These are phyloP conservation scores for Endothia cerciana DNA, from an alignment of 2,329 filamentous ascomycete species.

Conservation along the genomic window DNA sequence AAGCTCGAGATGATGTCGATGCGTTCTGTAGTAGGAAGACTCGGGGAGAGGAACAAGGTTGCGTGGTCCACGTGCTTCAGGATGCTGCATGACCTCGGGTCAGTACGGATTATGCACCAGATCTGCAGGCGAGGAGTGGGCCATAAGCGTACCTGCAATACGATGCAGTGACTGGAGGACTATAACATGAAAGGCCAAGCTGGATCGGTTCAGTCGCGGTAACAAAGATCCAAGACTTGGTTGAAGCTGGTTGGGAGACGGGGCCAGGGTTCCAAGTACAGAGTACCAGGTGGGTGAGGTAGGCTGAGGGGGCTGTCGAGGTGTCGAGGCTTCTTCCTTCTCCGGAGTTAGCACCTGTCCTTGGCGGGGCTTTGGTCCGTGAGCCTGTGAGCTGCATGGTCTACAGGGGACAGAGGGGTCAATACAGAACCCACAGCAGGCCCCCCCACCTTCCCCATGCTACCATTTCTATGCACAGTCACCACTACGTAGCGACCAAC, in stretches of 20 bases:
- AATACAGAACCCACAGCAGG: background rate
- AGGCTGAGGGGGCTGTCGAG: conserved; percentile 15
- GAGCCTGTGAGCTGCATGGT: conserved; percentile 19
- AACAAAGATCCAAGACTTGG: background rate
- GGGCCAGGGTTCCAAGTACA: conserved; percentile 12
- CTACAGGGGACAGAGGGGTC: conserved; percentile 20
- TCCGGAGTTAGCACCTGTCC: background rate
- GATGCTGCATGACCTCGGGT: conserved; percentile 20
- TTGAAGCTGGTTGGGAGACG: conserved; percentile 3
- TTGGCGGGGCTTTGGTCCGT: conserved; percentile 15
- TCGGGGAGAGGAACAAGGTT: conserved; percentile 15
- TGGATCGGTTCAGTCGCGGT: background rate
- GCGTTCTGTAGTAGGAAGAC: conserved; percentile 1
- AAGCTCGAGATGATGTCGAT: background rate
- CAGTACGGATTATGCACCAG: conserved; percentile 11
- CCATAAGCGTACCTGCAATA: background rate
- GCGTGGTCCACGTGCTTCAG: conserved; percentile 20
- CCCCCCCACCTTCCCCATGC: conserved; percentile 12
- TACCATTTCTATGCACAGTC: background rate
- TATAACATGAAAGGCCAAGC: conserved; percentile 1
- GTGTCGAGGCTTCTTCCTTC: conserved; percentile 21
- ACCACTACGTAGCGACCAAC: background rate
- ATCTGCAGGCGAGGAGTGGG: background rate
- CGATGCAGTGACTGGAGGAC: background rate
- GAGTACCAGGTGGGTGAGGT: background rate